phyloP scores from a whole-genome alignment of 2,329 filamentous ascomycete genomes.

The Decorospora gaudefroyi region DNA sequence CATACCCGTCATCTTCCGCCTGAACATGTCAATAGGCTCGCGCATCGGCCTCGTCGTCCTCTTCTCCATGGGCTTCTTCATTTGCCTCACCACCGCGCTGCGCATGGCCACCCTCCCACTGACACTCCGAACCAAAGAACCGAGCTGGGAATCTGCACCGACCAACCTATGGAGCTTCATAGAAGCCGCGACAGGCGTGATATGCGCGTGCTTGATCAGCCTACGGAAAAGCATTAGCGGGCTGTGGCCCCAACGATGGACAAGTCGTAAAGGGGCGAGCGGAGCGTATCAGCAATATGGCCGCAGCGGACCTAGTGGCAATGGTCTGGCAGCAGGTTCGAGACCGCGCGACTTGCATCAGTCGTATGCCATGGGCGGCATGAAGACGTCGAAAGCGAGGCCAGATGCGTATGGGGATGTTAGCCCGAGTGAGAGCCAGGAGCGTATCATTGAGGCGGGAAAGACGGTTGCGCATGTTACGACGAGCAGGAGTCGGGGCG shows the following conservation, averaged over 20 bases:
- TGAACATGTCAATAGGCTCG: constrained; percentile 29
- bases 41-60: constrained; percentile 27
- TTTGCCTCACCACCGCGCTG: constrained; percentile 31
- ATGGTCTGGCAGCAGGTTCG: neutral
- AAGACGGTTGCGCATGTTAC: constrained; percentile 8
- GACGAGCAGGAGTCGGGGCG: neutral
- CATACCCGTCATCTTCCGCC: constrained; percentile 24
- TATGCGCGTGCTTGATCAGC: constrained; percentile 36
- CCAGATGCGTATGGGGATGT: constrained; percentile 9
- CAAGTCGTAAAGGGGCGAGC: constrained; percentile 11
- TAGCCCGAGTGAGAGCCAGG: constrained; percentile 22
- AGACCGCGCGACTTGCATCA: neutral
- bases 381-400: constrained; percentile 9
- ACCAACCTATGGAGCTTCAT: constrained; percentile 39
- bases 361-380: constrained; percentile 5
- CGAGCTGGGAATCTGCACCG: constrained; percentile 31
- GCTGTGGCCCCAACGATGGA: constrained; percentile 24
- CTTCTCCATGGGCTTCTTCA: constrained; percentile 36
- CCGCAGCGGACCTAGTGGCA: neutral
- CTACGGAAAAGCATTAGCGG: constrained; percentile 21
- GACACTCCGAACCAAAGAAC: constrained; percentile 23
- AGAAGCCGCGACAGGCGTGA: constrained; percentile 33
- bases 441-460: constrained; percentile 10
- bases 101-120: constrained; percentile 34
- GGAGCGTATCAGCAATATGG: constrained; percentile 11